These are phyloP conservation scores for Quercus agrifolia DNA, from an alignment of 306 rosid species.

Conservation along the genomic window DNA sequence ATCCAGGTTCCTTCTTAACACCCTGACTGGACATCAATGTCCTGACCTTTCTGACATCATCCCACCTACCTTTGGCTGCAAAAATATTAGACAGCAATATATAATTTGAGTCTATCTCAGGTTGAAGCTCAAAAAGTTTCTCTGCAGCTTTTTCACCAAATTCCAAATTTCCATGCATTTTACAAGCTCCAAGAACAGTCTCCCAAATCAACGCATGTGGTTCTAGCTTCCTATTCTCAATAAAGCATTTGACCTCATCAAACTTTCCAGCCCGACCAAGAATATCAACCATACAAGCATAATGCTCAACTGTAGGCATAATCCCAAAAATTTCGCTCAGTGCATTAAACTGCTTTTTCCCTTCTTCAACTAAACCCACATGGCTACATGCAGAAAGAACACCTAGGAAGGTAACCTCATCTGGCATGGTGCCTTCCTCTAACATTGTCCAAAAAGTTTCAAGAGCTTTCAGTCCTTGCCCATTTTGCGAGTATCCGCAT, in stretches of 20 bases:
- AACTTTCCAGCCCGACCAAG: constrained; percentile 41
- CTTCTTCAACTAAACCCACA: constrained; percentile 36
- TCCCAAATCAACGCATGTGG: constrained; percentile 30
- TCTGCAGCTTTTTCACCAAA: constrained; percentile 31
- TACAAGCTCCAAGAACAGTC: constrained; percentile 33
- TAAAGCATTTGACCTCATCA: constrained; percentile 29
- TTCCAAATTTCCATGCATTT: constrained; percentile 29
- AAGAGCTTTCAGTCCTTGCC: constrained; percentile 34
- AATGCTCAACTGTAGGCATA: constrained; percentile 32
- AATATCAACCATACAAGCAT: constrained; percentile 38
- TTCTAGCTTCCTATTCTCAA: constrained; percentile 32
- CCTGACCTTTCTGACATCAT: constrained; percentile 26
- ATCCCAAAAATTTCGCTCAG: constrained; percentile 24
- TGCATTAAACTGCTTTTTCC: constrained; percentile 21
- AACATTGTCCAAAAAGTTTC: constrained; percentile 35
- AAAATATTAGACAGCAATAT: constrained; percentile 37
- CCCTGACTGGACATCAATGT: constrained; percentile 28
- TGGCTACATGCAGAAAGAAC: constrained; percentile 40
- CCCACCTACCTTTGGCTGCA: constrained; percentile 38
- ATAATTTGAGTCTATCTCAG: constrained; percentile 32
- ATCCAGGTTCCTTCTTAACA: constrained; percentile 46
- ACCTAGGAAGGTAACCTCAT: constrained; percentile 33
- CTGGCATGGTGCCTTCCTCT: constrained; percentile 20
- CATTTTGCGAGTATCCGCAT: constrained; percentile 32
- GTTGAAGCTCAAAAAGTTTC: constrained; percentile 31